These are phyloP conservation scores for Microbotryum saponariae DNA, from an alignment of 1,284 basidiomycete species.

Conservation along the genomic window DNA sequence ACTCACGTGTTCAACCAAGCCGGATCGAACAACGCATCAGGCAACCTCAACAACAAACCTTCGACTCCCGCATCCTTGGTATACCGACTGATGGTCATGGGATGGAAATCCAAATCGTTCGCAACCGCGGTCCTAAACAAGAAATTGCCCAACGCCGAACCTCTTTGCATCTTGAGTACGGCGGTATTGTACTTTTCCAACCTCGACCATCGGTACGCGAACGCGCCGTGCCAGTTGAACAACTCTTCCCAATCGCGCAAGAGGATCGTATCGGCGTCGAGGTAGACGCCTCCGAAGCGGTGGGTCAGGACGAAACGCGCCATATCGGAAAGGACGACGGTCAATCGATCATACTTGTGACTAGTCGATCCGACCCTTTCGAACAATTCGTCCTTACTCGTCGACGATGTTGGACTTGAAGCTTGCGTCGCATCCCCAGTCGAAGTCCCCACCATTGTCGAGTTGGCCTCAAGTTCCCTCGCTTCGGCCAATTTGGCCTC, in stretches of 20 bases:
- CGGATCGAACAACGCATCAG: constrained; percentile 77
- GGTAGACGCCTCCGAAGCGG: constrained; percentile 75
- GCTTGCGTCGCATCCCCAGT: no score
- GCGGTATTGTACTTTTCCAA: constrained; percentile 78
- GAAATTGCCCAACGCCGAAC: constrained; percentile 69
- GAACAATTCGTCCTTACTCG: constrained; percentile 54
- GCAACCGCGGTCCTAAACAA: constrained; percentile 75
- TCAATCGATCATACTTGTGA: constrained; percentile 65
- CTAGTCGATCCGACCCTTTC: constrained; percentile 68
- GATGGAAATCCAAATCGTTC: constrained; percentile 78
- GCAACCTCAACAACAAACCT: constrained; percentile 62
- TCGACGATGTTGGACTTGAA: constrained; percentile 3
- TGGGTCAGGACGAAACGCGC: constrained; percentile 77
- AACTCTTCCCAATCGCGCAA: constrained; percentile 86
- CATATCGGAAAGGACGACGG: constrained; percentile 78
- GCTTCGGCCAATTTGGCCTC: constrained; percentile 26
- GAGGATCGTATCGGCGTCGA: constrained; percentile 78
- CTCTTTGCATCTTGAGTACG: constrained; percentile 72
- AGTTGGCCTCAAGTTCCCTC: constrained; percentile 17
- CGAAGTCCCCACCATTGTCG: background rate
- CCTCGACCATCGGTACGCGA: constrained; percentile 77
- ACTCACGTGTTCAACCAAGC: constrained; percentile 66
- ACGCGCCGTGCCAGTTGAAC: constrained; percentile 79
- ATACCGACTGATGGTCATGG: constrained; percentile 72
- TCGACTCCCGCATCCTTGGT: constrained; percentile 68